Base-by-base conservation (phyloP, 257 asterid genomes). In the Nicotiana undulata region DNA sequence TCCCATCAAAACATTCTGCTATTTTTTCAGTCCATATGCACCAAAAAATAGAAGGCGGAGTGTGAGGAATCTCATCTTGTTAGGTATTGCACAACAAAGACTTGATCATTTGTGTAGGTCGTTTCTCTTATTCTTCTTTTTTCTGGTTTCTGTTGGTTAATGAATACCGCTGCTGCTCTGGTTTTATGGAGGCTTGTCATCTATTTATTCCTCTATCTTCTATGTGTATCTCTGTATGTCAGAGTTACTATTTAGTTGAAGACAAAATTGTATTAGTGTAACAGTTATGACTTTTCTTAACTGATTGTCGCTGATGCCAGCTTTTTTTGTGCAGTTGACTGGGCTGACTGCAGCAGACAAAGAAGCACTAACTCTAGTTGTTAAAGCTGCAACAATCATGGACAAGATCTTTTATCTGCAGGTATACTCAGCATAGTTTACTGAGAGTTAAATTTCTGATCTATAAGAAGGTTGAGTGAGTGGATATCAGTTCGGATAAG, bases 361-460 rank as follows among this genome's bases (percentile, higher is more conserved):
- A 84, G 95, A 92, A 85, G 93, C 91, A 77, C 87, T 95, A 77
- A 70, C 85, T 49, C 85, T 90, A 63, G 82, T 91, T 61, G 84
- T 95, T 76, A 89, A 87, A 84, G 99, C 97, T 85, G 97, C 98
- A 79, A 87, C 58, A 82, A 79, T 92, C 83, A 91, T 95, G 92
- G 96, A 95, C 79, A 86, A 88, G 37, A 95, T 95, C 86, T 92
- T 90, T 86, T 83, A 82, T 82, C 88, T 86, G 80, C 99, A 95
- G 99, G 99, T 94, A 85, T 65, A 76, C 58, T 79, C 56, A 44
- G 3, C 6, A 12, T 72, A 58, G 13, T 13, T 44, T 46, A 72
- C 8, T 72, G 8, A 44, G 59, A 46, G 40, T 24, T 72, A 37
- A 70, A 72, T 46, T 46, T 72, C 60, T 72, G 40, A 72, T 46